Base-by-base conservation (phyloP, 306 rosid species). In the Acacia confusa region DNA sequence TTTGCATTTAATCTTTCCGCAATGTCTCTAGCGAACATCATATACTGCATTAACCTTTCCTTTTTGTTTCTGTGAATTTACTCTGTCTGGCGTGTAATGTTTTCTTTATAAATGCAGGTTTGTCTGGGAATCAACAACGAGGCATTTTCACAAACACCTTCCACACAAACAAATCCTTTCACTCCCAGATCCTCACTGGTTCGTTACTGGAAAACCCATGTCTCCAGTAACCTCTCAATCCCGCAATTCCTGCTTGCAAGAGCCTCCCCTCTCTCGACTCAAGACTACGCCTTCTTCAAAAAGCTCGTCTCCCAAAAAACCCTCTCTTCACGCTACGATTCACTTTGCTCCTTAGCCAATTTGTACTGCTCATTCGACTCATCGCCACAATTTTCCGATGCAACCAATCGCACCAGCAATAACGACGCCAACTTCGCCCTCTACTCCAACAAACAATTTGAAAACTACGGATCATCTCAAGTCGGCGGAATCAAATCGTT, bases 151-250 rank as follows among this genome's bases (percentile, higher is more conserved):
- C 77, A 19, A 48, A 47, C 65, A 20, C 78, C 38, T n/a, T 24
- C 73, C 24, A 58, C 50, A 22, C 65, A 81, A 27, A 22, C 64
- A 2, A 92, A 92, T 83, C 99, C 99, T 7, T 93, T 93, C 72
- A 88, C 89, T 17, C 90, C 97, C 27, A 95, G 78, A 87, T 95
- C 97, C 34, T 89, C 92, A 2, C 81, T 90, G 32, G 57, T 84
- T 76, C 92, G 99, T 2, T 86, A 93, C 65, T 95, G 99, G 99
- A 91, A 90, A 82, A 79, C 57, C 13, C 91, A 84, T 32, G 81
- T 90, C 70, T 84, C 91, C 14, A 91, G 76, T 79, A 53, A 79
- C 2, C 86, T 77, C 58, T 90, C 88, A 0, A 87, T 80, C 24
- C 95, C 97, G 8, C 17, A 70, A 5, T 95, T 91, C 70, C 71